Conservation (phyloP, 2,329 filamentous ascomycete genomes). For the Clonostachys rosea region DNA sequence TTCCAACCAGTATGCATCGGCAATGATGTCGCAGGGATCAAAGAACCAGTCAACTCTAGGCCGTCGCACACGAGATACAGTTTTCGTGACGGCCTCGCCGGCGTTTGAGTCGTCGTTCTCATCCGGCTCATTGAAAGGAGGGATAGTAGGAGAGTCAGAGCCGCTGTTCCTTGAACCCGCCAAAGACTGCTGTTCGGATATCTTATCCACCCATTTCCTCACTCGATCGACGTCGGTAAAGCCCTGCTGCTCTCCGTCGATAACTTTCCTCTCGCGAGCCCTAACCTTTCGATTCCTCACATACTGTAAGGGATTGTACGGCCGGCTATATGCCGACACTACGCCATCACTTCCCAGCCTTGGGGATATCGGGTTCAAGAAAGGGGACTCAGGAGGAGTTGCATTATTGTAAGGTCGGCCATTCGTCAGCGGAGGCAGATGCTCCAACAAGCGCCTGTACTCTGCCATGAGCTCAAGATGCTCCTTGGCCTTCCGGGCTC, state of each 20-base stretch:
- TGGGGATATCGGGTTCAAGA: background rate
- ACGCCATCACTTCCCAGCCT: conserved; percentile 18
- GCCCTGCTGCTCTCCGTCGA: conserved; percentile 71
- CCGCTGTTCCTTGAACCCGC: conserved; percentile 4
- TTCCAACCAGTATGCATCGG: conserved; percentile 89
- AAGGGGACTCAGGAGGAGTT: conserved; percentile 5
- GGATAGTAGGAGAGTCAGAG: conserved; percentile 21
- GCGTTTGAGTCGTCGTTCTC: conserved; percentile 25
- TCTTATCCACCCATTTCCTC: conserved; percentile 70
- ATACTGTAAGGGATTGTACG: conserved; percentile 89
- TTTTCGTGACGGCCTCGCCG: conserved; percentile 34
- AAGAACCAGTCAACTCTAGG: conserved; percentile 82
- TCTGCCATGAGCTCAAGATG: conserved; percentile 83
- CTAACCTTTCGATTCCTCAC: conserved; percentile 87
- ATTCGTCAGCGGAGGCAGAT: conserved; percentile 64
- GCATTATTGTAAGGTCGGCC: conserved; percentile 7
- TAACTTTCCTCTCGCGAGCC: conserved; percentile 67
- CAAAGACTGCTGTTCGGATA: conserved; percentile 35
- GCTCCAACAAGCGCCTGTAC: conserved; percentile 75
- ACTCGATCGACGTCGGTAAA: conserved; percentile 73
- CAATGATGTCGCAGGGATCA: conserved; percentile 78
- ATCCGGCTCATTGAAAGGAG: conserved; percentile 39
- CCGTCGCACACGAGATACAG: conserved; percentile 57
- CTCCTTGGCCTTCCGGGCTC: conserved; percentile 79
- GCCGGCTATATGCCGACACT: conserved; percentile 39